Evolutionary conservation across 1,284 basidiomycete genomes (phyloP), one percentile per base, ranked within the genome.

Genomic region (Porogramme epimiltina): DNA sequence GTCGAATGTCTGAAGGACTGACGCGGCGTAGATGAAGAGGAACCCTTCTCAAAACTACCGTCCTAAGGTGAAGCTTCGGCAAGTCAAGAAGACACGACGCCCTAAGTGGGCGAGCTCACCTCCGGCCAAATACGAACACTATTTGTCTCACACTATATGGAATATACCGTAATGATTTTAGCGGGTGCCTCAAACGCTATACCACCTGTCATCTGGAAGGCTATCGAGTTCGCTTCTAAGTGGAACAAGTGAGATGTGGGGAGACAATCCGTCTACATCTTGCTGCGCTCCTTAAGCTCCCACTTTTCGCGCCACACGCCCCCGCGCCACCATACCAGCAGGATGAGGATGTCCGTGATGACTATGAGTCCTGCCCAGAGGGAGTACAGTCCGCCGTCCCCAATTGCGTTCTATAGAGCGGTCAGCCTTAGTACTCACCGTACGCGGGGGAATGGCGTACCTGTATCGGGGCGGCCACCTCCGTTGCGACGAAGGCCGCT

Each of bases 371-470:
- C 82, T 0, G 83, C 79, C 77, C 90, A 89, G 2, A 90, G 72
- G 0, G 87, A 85, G 64, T 91, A 93, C 45, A 88, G 71, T 61
- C 89, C 89, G 8, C 89, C 91, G 51, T 87, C 84, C 0, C 84
- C 84, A 33, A 85, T 75, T 0, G 73, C 67, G 47, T 78, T 70
- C 70, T 82, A 55, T 13, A 47, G 34, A 13, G 34, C 20, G 40
- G 34, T 22, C 15, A 37, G 38, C 19, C 4, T 24, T 18, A 31
- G 10, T 3, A 18, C 18, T 11, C 3, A 22, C 25, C 13, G 15
- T 9, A 16, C 42, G 19, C n/a, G 5, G 34, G 8, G 8, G 6
- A 37, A n/a, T 16, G 34, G 58, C 65, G 28, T 51, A 82, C 84
- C 74, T 87, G 83, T 24, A 90, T 65, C 0, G 86, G 86, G 1